Evolutionary conservation across 441 rosid species (phyloP), one percentile per base, ranked within the genome.

Genomic region (Melastoma candidum): DNA sequence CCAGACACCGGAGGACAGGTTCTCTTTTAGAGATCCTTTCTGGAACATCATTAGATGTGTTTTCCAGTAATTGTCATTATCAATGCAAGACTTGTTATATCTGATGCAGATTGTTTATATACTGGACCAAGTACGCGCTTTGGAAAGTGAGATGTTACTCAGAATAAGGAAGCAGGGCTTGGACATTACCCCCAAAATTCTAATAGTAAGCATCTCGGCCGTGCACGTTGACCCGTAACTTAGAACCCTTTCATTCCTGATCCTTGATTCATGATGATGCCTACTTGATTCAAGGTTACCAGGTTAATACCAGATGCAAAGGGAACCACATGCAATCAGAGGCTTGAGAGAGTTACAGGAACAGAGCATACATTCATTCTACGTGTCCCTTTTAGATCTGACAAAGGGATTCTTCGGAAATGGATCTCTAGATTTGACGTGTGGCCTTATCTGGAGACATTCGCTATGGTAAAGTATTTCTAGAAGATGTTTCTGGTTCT

Each of bases 1-100:
- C 98, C 98, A 7, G 98, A 92, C 76, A 93, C 98, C n/a, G 98
- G 98, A 56, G 98, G 98, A 47, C 97, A 92, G 90, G 98, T 92
- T 68, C n/a, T 60, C 39, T 0, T 36, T 47, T 1, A n/a, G 36
- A 52, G 45, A 32, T 51, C 41, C 13, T 32, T 32, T 32, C 45
- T 9, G 45, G 13, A 29, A 29, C 3, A 3, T 3, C 36, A 29
- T 29, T 29, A 29, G 7, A 29, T 29, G 7, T 29, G 36, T 29
- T 29, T 29, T 29, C 36, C 36, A 29, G 36, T 3, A 29, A 29
- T 29, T 29, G 36, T 29, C 36, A 29, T 7, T 29, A 29, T 29
- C 36, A 29, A 29, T n/a, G 12, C 8, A 47, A n/a, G 26, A 4
- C 26, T 59, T 44, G 11, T 58, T 48, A 22, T 47, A 49, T 44